A percentile compares a stretch with the other conserved stretches of the same genome.
Evolutionary conservation across 345 rosid species (phyloP).

Genomic region (Populus tremula): DNA sequence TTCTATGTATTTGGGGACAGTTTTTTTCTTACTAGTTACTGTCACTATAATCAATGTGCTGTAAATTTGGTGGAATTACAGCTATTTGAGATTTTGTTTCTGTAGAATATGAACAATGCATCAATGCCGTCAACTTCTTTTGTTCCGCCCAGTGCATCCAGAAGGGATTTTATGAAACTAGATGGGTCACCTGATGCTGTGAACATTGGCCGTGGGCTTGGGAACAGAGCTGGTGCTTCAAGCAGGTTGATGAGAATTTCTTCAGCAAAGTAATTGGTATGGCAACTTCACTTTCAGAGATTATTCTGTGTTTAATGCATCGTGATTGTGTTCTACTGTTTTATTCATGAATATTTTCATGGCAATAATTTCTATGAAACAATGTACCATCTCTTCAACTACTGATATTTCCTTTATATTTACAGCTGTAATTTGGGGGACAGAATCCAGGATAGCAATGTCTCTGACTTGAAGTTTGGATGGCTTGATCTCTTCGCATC

Average conservation of each 20-base stretch:
- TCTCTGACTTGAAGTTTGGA: constrained; percentile 21
- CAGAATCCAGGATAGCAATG: constrained; percentile 4
- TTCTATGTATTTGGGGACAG: not conserved
- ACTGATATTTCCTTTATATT: not conserved
- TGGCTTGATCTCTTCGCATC: constrained; percentile 10
- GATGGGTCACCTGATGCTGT: constrained; percentile 27
- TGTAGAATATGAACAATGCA: constrained; percentile 27
- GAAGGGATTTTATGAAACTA: constrained; percentile 24
- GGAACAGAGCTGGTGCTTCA: constrained; percentile 29
- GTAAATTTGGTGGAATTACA: not conserved
- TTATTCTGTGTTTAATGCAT: not conserved
- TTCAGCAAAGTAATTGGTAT: constrained; percentile 32
- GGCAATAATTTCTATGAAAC: not conserved
- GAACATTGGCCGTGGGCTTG: constrained; percentile 16
- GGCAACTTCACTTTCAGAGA: not conserved
- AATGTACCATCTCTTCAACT: not conserved
- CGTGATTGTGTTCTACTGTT: not conserved
- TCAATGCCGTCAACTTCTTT: constrained; percentile 29
- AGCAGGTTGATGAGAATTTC: constrained; percentile 40
- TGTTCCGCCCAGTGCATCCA: constrained; percentile 19
- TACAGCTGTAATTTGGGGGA: constrained; percentile 20
- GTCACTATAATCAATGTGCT: not conserved
- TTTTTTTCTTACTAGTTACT: not conserved
- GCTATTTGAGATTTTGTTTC: constrained; percentile 7
- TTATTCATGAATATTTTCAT: not conserved